Conservation (phyloP, 2,329 filamentous ascomycete species). For the Apiospora saccharicola region DNA sequence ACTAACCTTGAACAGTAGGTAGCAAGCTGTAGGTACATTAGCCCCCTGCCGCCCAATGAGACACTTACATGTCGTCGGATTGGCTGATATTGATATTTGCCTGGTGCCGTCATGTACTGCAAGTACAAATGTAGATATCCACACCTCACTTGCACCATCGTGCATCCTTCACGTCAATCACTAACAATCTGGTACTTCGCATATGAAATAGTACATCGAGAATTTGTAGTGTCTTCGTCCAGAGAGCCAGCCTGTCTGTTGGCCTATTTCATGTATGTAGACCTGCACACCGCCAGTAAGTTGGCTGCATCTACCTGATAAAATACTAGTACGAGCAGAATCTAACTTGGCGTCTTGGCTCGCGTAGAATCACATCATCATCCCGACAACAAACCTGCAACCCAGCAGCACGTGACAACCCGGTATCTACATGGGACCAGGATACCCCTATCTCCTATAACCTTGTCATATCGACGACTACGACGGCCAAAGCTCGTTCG, state of each 20-base stretch:
- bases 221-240: neutral
- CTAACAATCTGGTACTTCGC: neutral
- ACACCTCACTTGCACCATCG: neutral
- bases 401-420: neutral
- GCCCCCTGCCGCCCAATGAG: neutral
- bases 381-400: neutral
- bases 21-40: neutral
- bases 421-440: neutral
- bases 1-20: neutral
- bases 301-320: neutral
- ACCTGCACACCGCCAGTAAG: neutral
- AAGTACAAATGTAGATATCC: neutral
- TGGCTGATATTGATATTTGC: neutral
- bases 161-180: conserved; percentile 1
- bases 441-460: neutral
- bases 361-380: neutral
- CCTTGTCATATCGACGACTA: neutral
- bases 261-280: neutral
- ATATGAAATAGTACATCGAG: neutral
- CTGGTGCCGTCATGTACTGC: neutral
- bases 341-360: neutral
- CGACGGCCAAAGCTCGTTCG: neutral
- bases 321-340: neutral
- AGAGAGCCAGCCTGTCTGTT: neutral
- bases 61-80: neutral